Evolutionary conservation across 73 alveolate genomes (phyloP), one percentile per base, ranked within the genome.

Genomic region (Paramecium tetraurelia): DNA sequence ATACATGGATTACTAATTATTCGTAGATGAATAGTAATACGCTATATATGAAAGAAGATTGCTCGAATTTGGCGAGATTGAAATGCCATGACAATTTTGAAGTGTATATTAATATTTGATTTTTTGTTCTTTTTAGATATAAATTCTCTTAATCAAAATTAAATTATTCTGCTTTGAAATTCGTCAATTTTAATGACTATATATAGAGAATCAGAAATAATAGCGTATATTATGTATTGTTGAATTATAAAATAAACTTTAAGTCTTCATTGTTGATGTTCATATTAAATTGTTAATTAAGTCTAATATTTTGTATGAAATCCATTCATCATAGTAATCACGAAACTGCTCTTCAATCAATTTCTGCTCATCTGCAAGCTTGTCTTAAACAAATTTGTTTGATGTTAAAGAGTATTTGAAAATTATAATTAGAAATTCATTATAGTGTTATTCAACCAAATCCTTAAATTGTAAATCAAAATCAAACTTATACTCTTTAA

Each of bases 1-100:
- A 58, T 53, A 80, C 21, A 96, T 96, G 50, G 97, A 95, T 21
- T 96, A 86, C 77, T 40, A 87, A 35, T 87, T 96, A 86, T 95
- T 24, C 46, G 95, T 96, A 59, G 75, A 84, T 40, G 93, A 95
- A 33, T 93, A 93, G 29, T 84, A 86, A 48, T 96, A 75, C 95
- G 86, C 85, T 5, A 59, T 68, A 86, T 96, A 96, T 58, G 72
- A 68, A 68, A 68, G 27, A 44, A 36, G 84, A 31, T 94, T 27
- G 80, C 24, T 44, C 29, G 87, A 75, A 33, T 68, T 31, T 68
- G 40, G 48, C 5, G 84, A 68, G 27, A 68, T 68, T 53, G 69
- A 53, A 14, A 53, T 53, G 69, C 69, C 69, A 53, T 53, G 69
- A 53, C 69, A 53, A 53, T 53, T 53, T 18, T 18, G 33, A 53